Evolutionary conservation across 139 green algal genomes (phyloP), one percentile per base, ranked within the genome.

Genomic region (Picochlorum costavermella): DNA sequence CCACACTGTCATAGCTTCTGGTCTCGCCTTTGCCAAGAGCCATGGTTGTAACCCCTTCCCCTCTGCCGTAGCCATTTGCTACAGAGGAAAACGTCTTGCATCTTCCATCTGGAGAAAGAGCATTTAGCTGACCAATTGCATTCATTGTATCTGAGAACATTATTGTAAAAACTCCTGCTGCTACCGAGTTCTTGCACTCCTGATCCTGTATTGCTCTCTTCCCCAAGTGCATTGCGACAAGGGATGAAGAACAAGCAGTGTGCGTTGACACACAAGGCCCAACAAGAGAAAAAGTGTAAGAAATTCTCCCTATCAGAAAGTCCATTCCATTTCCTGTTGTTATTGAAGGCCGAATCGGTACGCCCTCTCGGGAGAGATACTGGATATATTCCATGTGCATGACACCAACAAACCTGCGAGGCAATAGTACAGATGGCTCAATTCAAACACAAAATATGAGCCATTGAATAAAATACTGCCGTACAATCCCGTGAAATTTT

Each of bases 171-270:
- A 81, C 63, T 4, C 77, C 77, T 14, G 65, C 56, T 0, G 58
- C 48, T 1, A 79, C 10, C 0, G 83, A 75, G 2, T 55, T 36
- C 12, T 5, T 29, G 11, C 48, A 63, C 16, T 84, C 74, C 1
- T 40, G 43, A 2, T 17, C 33, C 2, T 51, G 23, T n/a, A 85
- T 60, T 12, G 68, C 69, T 23, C 26, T 72, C 50, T 72, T 48
- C 3, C 83, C 83, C 14, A 94, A 49, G 61, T 84, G 67, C 3
- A 79, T 75, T 20, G 84, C 77, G 4, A 95, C 86, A 20, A 96
- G 72, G 6, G 84, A 93, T 9, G 88, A 92, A 11, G 88, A 95
- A 78, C 90, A 96, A 10, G 90, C 90, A 6, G 86, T 91, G 71
- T 86, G 72, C 11, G 75, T 73, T 33, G 36, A 70, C 50, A 78